These are phyloP conservation scores for Globisporangium carolinianum DNA, from an alignment of 352 stramenopile genomes.

Conservation along the genomic window DNA sequence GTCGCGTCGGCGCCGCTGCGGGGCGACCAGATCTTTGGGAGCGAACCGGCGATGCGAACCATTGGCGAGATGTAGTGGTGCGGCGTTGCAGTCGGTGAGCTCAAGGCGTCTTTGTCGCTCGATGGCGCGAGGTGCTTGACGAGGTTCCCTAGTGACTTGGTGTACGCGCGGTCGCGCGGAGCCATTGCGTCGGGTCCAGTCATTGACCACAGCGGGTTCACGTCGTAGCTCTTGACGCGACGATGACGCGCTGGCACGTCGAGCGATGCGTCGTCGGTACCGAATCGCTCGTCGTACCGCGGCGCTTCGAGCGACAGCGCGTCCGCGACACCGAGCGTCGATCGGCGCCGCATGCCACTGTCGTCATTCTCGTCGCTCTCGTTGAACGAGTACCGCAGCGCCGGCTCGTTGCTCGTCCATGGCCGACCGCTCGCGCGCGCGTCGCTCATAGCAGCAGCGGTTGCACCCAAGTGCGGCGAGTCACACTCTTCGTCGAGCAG, in stretches of 20 bases:
- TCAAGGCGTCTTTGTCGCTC: constrained; percentile 15
- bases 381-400: not conserved
- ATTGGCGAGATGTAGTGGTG: constrained; percentile 35
- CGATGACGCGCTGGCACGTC: constrained; percentile 18
- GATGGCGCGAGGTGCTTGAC: constrained; percentile 73
- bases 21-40: constrained; percentile 71
- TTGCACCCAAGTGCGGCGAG: not conserved
- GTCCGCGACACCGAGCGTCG: constrained; percentile 21
- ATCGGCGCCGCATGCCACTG: constrained; percentile 4
- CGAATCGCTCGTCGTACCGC: constrained; percentile 20
- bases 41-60: constrained; percentile 27
- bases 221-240: constrained; percentile 48
- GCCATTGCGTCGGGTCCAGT: constrained; percentile 10
- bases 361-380: constrained; percentile 2
- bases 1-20: constrained; percentile 37
- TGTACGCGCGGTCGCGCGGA: constrained; percentile 59
- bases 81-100: constrained; percentile 13
- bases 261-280: not conserved
- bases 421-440: constrained; percentile 1
- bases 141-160: constrained; percentile 70
- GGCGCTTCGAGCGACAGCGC: constrained; percentile 37
- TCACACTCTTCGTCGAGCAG: constrained; percentile 18
- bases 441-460: not conserved
- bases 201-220: constrained; percentile 18
- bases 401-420: not conserved